These are phyloP conservation scores for Aureoboletus auriporus DNA, from an alignment of 768 basidiomycete genomes.

Conservation along the genomic window DNA sequence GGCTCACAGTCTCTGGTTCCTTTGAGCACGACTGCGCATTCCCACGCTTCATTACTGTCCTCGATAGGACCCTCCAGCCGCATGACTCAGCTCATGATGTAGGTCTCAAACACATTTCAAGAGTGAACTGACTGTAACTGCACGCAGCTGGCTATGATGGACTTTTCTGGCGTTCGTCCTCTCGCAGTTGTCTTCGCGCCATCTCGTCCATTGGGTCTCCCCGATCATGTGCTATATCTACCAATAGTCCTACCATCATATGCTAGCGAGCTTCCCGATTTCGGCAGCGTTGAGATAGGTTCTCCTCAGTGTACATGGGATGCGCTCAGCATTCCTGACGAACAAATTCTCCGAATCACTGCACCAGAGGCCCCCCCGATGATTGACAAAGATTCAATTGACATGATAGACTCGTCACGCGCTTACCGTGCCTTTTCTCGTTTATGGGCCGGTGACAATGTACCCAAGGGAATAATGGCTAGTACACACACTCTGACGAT, in stretches of 20 bases:
- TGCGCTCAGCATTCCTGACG: slow-evolving; percentile 37
- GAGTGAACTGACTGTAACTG: slow-evolving; percentile 28
- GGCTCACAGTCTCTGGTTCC: slow-evolving; percentile 25
- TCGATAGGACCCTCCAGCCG: slow-evolving; percentile 33
- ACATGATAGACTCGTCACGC: slow-evolving; percentile 37
- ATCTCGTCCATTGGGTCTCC: slow-evolving; percentile 33
- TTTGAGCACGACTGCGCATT: slow-evolving; percentile 23
- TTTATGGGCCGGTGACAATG: slow-evolving; percentile 36
- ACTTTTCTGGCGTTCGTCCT: slow-evolving; percentile 44
- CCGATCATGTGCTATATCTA: slow-evolving; percentile 49
- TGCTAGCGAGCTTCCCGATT: slow-evolving; percentile 19
- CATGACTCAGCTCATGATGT: slow-evolving; percentile 21
- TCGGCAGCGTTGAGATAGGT: slow-evolving; percentile 21
- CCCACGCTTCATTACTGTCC: slow-evolving; percentile 33
- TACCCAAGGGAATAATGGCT: slow-evolving; percentile 36
- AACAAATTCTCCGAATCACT: slow-evolving; percentile 38
- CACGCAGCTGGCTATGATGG: slow-evolving; percentile 38
- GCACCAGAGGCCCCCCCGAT: slow-evolving; percentile 33
- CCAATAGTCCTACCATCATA: slow-evolving; percentile 41
- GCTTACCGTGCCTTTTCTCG: slow-evolving; percentile 45
- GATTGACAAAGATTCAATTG: slow-evolving; percentile 46
- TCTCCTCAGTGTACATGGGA: slow-evolving; percentile 42
- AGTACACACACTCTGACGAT: slow-evolving; percentile 60
- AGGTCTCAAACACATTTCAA: slow-evolving; percentile 20
- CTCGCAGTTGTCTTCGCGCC: slow-evolving; percentile 70